These are phyloP conservation scores for Aspergillus coremiiformis DNA, from an alignment of 495 filamentous ascomycete species.

Conservation along the genomic window DNA sequence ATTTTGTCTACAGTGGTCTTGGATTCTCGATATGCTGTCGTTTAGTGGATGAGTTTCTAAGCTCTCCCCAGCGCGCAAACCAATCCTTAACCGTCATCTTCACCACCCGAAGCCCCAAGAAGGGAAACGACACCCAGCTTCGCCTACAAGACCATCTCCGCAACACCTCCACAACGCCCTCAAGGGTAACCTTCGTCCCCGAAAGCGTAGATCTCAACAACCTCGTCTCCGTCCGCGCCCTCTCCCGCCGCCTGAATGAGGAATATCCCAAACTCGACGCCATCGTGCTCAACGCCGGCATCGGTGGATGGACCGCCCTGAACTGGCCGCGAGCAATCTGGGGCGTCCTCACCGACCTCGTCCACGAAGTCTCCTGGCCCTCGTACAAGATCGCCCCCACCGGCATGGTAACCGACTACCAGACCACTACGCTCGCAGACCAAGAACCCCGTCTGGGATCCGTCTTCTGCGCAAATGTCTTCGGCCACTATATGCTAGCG, in stretches of 20 bases:
- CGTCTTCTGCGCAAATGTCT: slow-evolving; percentile 85
- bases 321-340: slow-evolving; percentile 59
- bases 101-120: slow-evolving; percentile 43
- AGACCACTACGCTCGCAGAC: slow-evolving; percentile 12
- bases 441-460: slow-evolving; percentile 58
- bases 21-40: slow-evolving; percentile 81
- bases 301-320: slow-evolving; percentile 78
- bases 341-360: slow-evolving; percentile 54
- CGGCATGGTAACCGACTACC: slow-evolving; percentile 46
- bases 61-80: slow-evolving; percentile 46
- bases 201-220: slow-evolving; percentile 51
- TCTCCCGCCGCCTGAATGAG: slow-evolving; percentile 41
- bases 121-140: slow-evolving; percentile 36
- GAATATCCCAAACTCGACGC: slow-evolving; percentile 65
- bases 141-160: slow-evolving; percentile 35
- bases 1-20: slow-evolving; percentile 59
- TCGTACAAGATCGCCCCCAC: slow-evolving; percentile 57
- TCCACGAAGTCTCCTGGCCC: slow-evolving; percentile 70
- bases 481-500: slow-evolving; percentile 87
- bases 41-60: slow-evolving; percentile 85
- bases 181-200: slow-evolving; percentile 39
- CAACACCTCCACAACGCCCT: slow-evolving; percentile 14
- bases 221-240: slow-evolving; percentile 46
- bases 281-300: slow-evolving; percentile 80
- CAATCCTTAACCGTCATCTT: slow-evolving; percentile 50